These are phyloP conservation scores for Nakazawaea sp. DNA, from an alignment of 805 yeast genomes.

Conservation along the genomic window DNA sequence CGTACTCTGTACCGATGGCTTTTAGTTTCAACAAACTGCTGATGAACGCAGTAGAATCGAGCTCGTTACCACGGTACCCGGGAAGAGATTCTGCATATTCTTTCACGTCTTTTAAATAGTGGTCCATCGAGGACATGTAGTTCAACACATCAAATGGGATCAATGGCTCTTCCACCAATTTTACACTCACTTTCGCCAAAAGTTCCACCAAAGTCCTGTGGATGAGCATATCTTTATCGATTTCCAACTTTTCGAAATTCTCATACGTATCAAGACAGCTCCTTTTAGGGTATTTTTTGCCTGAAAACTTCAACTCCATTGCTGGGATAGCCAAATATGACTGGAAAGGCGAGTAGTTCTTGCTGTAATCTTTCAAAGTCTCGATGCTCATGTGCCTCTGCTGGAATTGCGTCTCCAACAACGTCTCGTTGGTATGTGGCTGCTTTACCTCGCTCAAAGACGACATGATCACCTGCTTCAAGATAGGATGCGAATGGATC, in stretches of 20 bases:
- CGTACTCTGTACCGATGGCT: slow-evolving; percentile 38
- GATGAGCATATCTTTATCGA: slow-evolving; percentile 51
- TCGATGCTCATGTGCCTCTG: slow-evolving; percentile 6
- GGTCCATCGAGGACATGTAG: slow-evolving; percentile 36
- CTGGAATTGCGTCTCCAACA: slow-evolving; percentile 14
- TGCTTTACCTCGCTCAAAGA: slow-evolving; percentile 26
- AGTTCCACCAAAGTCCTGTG: slow-evolving; percentile 53
- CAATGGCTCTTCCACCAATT: slow-evolving; percentile 67
- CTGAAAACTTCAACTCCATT: slow-evolving; percentile 47
- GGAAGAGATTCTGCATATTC: slow-evolving; percentile 21
- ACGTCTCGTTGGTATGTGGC: slow-evolving; percentile 18
- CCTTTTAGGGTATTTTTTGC: slow-evolving; percentile 36
- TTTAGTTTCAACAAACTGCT: slow-evolving; percentile 29
- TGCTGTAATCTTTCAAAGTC: slow-evolving; percentile 24
- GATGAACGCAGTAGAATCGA: slow-evolving; percentile 22
- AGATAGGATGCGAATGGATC: slow-evolving; percentile 58
- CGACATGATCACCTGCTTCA: slow-evolving; percentile 40
- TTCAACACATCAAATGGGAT: slow-evolving; percentile 58
- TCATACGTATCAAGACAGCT: slow-evolving; percentile 64
- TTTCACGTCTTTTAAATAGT: slow-evolving; percentile 40
- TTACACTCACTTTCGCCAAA: slow-evolving; percentile 44
- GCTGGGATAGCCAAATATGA: slow-evolving; percentile 63
- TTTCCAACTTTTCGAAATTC: slow-evolving; percentile 35
- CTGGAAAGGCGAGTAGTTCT: slow-evolving; percentile 66
- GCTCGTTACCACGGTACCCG: slow-evolving; percentile 11